A percentile compares a stretch with the other conserved stretches of the same genome.
phyloP scores from a whole-genome alignment of 345 rosid genomes.

The Viola odorata region DNA sequence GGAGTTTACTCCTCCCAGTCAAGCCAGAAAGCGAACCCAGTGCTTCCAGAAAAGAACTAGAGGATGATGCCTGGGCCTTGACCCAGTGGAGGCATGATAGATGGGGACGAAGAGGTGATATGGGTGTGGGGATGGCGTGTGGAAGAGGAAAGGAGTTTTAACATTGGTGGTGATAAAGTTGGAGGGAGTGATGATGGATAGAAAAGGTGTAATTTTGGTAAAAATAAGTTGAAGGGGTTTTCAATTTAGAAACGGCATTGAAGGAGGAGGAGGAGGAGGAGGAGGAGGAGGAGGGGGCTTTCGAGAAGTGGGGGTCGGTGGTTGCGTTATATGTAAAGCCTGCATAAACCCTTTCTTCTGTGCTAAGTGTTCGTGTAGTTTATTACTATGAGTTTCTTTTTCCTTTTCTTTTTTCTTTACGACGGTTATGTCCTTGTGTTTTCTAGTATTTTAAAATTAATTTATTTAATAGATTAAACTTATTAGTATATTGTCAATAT shows the following conservation, averaged over 20 bases:
- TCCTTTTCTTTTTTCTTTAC: neutral
- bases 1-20: neutral
- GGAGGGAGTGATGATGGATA: no score
- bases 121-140: slow-evolving; percentile 23
- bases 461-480: no score
- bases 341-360: slow-evolving; percentile 24
- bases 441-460: neutral
- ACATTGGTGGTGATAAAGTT: slow-evolving; percentile 9
- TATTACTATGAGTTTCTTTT: neutral
- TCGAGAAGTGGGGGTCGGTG: no score
- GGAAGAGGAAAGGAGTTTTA: slow-evolving; percentile 23
- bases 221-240: neutral
- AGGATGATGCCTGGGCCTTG: neutral
- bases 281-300: neutral
- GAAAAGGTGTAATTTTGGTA: slow-evolving; percentile 1
- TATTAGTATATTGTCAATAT: no score
- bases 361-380: no score
- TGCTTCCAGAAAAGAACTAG: slow-evolving; percentile 8
- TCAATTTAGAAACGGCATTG: slow-evolving; percentile 7
- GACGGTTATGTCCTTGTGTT: neutral
- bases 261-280: neutral
- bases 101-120: slow-evolving; percentile 7
- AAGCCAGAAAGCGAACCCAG: slow-evolving; percentile 18
- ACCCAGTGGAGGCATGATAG: slow-evolving; percentile 16
- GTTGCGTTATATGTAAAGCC: slow-evolving; percentile 14